Base-by-base conservation (phyloP, 257 asterid species). In the Fraxinus quadrangulata region DNA sequence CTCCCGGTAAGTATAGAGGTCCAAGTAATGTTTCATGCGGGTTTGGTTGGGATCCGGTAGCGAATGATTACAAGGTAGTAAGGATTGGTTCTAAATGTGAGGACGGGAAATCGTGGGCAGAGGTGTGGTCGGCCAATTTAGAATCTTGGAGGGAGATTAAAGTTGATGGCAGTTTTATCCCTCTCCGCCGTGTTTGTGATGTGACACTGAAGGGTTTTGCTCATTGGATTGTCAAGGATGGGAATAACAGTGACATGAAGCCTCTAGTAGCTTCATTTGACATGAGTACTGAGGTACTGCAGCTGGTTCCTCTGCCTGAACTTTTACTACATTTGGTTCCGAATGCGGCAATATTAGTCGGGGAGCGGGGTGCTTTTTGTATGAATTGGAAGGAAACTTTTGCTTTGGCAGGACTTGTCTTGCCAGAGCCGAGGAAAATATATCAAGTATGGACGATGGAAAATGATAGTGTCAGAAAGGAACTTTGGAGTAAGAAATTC, bases 71-170 rank as follows among this genome's bases (percentile, higher is more conserved):
- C 34, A 66, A 66, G 37, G 37, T 66, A 13, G 36, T 66, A 66
- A 66, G 19, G 37, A 66, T 66, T 14, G 66, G 66, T 56, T 56
- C 17, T 42, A 42, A 42, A 12, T 42, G 51, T 3, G 51, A 42
- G 51, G 51, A 11, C 16, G 51, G 51, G 51, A 12, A 56, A 56
- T 19, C 66, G 10, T 56, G 66, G 66, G 66, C 66, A n/a, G 28
- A 56, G 26, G 66, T 56, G 13, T 56, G 66, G 66, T 56, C 26
- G 26, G 66, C 66, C 24, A 56, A 56, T 6, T 56, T n/a, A 56
- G 26, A 56, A 17, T 56, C 66, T n/a, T 56, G 66, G 66, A 56
- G 66, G 66, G 66, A 56, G 66, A 56, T 56, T n/a, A 56, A 56
- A 6, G 28, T 56, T 56, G 28, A 56, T 17, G 24, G 66, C 66